phyloP scores from a whole-genome alignment of 768 basidiomycete genomes.

The Calvatia gigantea region DNA sequence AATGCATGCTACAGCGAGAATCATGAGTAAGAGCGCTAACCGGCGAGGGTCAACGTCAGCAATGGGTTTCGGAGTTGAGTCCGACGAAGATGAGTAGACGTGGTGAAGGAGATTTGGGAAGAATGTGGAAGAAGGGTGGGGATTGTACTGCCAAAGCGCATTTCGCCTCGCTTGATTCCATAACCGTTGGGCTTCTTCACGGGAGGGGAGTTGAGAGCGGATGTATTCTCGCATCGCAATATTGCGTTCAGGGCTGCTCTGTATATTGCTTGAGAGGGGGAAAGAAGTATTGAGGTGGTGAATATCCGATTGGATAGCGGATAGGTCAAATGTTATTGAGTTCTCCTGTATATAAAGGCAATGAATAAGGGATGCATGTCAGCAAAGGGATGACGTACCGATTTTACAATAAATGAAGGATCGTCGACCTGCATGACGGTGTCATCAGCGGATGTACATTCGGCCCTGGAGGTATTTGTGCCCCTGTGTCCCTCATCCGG shows the following conservation, averaged over 20 bases:
- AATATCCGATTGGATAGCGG: constrained; percentile 33
- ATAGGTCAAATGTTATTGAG: constrained; percentile 1
- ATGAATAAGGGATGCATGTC: constrained; percentile 3
- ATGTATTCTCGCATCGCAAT: constrained; percentile 53
- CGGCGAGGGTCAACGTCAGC: constrained; percentile 57
- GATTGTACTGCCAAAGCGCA: constrained; percentile 72
- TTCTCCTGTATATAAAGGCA: constrained; percentile 2
- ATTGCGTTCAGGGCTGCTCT: constrained; percentile 43
- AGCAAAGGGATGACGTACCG: constrained; percentile 11
- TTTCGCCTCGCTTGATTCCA: constrained; percentile 62
- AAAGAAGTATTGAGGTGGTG: constrained; percentile 54
- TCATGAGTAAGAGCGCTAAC: constrained; percentile 64
- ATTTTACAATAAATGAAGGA: constrained; percentile 1
- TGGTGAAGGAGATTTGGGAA: constrained; percentile 64
- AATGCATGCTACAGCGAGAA: constrained; percentile 64
- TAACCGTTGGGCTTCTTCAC: constrained; percentile 54
- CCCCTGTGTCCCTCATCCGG: constrained; percentile 13
- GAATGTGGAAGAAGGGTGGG: constrained; percentile 61
- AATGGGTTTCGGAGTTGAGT: constrained; percentile 17
- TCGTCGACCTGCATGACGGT: constrained; percentile 19
- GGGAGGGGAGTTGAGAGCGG: constrained; percentile 50
- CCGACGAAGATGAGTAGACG: constrained; percentile 48
- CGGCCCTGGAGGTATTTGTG: constrained; percentile 16
- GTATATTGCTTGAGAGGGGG: constrained; percentile 32
- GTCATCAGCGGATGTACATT: constrained; percentile 30